Percentiles rank a stretch among this genome's conserved stretches.
Conservation (phyloP, 208 protist genomes). For the Leishmania braziliensis region DNA sequence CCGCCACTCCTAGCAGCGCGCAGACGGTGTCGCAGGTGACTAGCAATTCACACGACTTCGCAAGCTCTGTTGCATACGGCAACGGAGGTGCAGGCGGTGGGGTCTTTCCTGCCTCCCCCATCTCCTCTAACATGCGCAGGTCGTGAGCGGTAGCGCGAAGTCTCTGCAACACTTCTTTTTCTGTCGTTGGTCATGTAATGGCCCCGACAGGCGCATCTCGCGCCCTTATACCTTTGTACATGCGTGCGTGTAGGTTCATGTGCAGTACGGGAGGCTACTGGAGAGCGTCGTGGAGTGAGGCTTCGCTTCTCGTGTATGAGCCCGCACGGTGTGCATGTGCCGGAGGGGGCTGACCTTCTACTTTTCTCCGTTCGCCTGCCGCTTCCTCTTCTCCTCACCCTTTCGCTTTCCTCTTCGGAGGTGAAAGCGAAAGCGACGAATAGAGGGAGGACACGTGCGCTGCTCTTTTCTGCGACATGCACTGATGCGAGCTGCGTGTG, state of each 20-base stretch:
- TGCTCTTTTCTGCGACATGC: background rate
- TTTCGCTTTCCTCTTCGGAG: background rate
- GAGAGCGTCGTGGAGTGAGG: background rate
- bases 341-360: background rate
- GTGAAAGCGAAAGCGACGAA: background rate
- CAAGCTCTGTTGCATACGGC: slow-evolving; percentile 42
- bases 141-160: background rate
- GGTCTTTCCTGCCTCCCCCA: slow-evolving; percentile 43
- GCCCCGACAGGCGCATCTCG: background rate
- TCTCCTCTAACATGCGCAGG: slow-evolving; percentile 27
- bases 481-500: background rate
- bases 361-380: background rate
- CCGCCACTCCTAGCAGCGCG: slow-evolving; percentile 77
- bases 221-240: background rate
- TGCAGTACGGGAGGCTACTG: background rate
- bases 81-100: slow-evolving; percentile 8
- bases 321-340: background rate
- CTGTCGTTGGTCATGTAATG: background rate
- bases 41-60: slow-evolving; percentile 36
- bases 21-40: slow-evolving; percentile 34
- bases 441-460: background rate
- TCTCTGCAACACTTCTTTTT: background rate
- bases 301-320: background rate
- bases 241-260: background rate
- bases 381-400: background rate